A percentile compares a stretch with the other conserved stretches of the same genome.
Conservation (phyloP, 164 flowering plant species). For the Nelumbo lutea region DNA sequence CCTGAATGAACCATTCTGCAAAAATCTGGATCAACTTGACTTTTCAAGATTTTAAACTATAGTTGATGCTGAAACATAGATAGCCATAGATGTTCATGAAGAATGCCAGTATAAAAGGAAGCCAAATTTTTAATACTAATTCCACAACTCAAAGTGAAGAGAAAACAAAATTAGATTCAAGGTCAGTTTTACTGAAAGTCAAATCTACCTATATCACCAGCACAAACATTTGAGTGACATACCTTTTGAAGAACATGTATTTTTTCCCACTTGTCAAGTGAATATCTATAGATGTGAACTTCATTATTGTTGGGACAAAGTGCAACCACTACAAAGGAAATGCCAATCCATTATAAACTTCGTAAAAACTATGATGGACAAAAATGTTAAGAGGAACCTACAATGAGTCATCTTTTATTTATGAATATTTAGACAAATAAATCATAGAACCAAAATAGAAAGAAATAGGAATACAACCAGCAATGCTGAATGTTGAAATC, state of each 20-base stretch:
- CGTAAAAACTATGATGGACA: neutral
- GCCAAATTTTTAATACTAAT: too few species aligned
- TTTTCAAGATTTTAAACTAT: too few species aligned
- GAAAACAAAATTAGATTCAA: neutral
- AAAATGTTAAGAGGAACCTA: neutral
- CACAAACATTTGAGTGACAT: neutral
- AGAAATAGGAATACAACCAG: neutral
- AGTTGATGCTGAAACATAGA: too few species aligned
- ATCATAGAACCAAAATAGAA: neutral
- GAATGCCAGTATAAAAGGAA: too few species aligned
- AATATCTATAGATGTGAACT: slow-evolving; percentile 68
- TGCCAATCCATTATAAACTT: neutral
- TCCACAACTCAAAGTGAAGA: too few species aligned
- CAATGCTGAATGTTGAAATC: neutral
- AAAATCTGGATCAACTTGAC: too few species aligned
- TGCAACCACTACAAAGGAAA: slow-evolving; percentile 67
- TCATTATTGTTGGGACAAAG: slow-evolving; percentile 87
- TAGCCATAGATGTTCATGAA: too few species aligned
- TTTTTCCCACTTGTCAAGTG: slow-evolving; percentile 79
- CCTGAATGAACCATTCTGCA: too few species aligned
- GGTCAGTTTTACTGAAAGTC: neutral
- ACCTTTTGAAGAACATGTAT: slow-evolving; percentile 89
- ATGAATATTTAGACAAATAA: neutral
- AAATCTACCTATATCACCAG: neutral
- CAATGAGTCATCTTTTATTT: neutral